A percentile compares a stretch with the other conserved stretches of the same genome.
phyloP scores from a whole-genome alignment of 2,329 filamentous ascomycete genomes.

The Fusarium chuoi region DNA sequence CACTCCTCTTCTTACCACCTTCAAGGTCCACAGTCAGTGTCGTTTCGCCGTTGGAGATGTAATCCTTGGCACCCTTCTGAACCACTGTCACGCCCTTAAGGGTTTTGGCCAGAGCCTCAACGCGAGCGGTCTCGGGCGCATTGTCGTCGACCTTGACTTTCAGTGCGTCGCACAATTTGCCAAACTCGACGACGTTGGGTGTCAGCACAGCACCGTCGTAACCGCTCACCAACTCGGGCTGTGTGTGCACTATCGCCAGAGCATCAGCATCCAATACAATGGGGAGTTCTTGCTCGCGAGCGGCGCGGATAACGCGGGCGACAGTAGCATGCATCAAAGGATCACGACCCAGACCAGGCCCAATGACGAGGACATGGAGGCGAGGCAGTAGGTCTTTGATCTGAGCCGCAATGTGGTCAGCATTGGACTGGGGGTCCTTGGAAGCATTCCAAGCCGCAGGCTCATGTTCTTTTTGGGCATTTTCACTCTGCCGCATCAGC shows the following conservation, averaged over 20 bases:
- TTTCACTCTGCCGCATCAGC: constrained; percentile 80
- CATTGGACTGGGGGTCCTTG: constrained; percentile 59
- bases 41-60: constrained; percentile 80
- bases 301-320: constrained; percentile 80
- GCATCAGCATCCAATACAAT: constrained; percentile 95
- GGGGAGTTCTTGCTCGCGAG: constrained; percentile 75
- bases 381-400: constrained; percentile 86
- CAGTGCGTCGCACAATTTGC: constrained; percentile 79
- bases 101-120: constrained; percentile 75
- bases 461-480: constrained; percentile 52
- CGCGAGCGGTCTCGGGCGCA: constrained; percentile 55
- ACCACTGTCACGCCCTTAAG: constrained; percentile 91
- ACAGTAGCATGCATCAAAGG: constrained; percentile 89
- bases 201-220: constrained; percentile 89
- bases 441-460: constrained; percentile 50
- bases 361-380: constrained; percentile 91
- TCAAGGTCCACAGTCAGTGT: constrained; percentile 81
- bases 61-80: constrained; percentile 86
- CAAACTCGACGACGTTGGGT: constrained; percentile 95
- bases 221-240: constrained; percentile 80
- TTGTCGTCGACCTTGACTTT: constrained; percentile 66
- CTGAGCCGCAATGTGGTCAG: constrained; percentile 69
- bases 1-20: constrained; percentile 89
- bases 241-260: constrained; percentile 77
- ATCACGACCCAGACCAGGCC: constrained; percentile 91